A percentile compares a stretch with the other conserved stretches of the same genome.
Conservation (phyloP, 306 rosid genomes). For the Psophocarpus tetragonolobus region DNA sequence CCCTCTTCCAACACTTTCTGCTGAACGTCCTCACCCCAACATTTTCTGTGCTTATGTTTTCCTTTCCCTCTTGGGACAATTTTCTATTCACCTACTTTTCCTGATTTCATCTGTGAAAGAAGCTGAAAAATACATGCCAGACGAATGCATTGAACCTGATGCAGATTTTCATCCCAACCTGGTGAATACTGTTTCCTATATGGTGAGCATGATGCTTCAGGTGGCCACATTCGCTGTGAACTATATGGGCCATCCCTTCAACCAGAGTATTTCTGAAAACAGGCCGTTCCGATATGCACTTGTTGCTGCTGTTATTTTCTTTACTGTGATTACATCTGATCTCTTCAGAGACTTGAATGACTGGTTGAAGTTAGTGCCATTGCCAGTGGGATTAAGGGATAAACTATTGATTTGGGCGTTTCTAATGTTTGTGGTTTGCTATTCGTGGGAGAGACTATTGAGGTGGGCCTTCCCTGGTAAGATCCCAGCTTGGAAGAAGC, state of each 20-base stretch:
- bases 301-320: slow-evolving; percentile 68
- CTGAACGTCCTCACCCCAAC: slow-evolving; percentile 92
- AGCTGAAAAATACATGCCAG: slow-evolving; percentile 96
- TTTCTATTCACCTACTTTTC: slow-evolving; percentile 73
- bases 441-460: slow-evolving; percentile 84
- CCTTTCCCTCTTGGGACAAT: slow-evolving; percentile 93
- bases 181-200: slow-evolving; percentile 97
- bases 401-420: slow-evolving; percentile 87
- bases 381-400: slow-evolving; percentile 82
- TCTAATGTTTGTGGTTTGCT: slow-evolving; percentile 78
- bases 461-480: slow-evolving; percentile 94
- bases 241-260: slow-evolving; percentile 99
- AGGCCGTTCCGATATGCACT: slow-evolving; percentile 84
- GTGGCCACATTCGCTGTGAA: slow-evolving; percentile 99
- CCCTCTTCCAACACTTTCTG: slow-evolving; percentile 84
- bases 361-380: slow-evolving; percentile 85
- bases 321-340: slow-evolving; percentile 86
- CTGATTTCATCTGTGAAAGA: slow-evolving; percentile 81
- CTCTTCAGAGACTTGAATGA: slow-evolving; percentile 80
- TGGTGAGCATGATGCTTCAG: slow-evolving; percentile 99
- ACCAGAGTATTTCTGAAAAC: slow-evolving; percentile 94
- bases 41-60: slow-evolving; percentile 80
- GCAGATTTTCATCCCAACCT: slow-evolving; percentile 90
- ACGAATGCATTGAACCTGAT: slow-evolving; percentile 96
- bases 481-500: slow-evolving; percentile 87